Base-by-base conservation (phyloP, 805 yeast genomes). In the Lipomyces mesembrius region DNA sequence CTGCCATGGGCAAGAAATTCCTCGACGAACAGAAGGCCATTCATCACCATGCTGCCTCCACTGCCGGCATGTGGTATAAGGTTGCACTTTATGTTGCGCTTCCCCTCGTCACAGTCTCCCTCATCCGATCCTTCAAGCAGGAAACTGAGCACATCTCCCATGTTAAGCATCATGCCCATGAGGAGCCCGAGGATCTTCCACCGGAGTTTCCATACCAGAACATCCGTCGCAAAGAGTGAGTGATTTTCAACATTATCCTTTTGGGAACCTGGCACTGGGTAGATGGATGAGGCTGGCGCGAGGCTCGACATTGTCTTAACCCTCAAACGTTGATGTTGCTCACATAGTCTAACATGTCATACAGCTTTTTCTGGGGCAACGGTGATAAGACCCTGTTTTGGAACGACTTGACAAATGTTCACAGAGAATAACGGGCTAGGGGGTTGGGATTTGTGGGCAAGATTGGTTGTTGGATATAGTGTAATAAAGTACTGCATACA, bases 321-420 rank as follows among this genome's bases (percentile, higher is more conserved):
- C 49, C 20, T 43, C 49, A 43, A 43, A 14, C 11, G 11, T 49
- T 56, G 9, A 17, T 9, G 8, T 54, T 17, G 34, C 4, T n/a
- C 14, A 7, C n/a, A 32, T 29, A 20, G 4, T 4, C 57, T 29
- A 54, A 54, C 37, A 54, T 17, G 8, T 17, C 25, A 55, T 20
- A 22, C 60, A 65, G 69, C 68, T 94, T 86, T 86, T 94, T 92
- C 89, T 95, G 98, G 98, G 99, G 99, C 78, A 94, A 95, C 78
- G 98, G 99, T 79, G 97, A 93, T 85, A 88, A 91, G 86, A 92
- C 98, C 71, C 83, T 89, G 78, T 95, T 95, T 90, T 95, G 99
- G 99, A 92, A 92, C 84, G 84, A 91, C 62, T 90, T 87, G 76
- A 85, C 90, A 78, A 94, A 94, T 90, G 91, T 97, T 86, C 91